Conservation (phyloP, 2,329 filamentous ascomycete species). For the Trichophaea hybrida region DNA sequence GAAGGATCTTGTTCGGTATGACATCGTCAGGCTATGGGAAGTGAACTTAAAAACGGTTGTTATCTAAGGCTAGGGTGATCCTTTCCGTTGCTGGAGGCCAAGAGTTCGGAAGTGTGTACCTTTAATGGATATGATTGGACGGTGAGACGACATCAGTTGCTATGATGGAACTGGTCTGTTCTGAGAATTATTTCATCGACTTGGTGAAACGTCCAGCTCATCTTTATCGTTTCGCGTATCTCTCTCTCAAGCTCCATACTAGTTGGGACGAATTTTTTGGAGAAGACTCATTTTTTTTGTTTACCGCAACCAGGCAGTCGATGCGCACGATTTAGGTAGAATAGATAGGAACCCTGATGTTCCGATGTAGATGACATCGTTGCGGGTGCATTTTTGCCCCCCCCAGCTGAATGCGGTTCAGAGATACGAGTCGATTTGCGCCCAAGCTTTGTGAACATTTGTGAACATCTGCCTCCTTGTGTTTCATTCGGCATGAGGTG, state of each 20-base stretch:
- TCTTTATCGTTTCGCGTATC: background rate
- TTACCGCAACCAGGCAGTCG: background rate
- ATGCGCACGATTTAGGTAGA: background rate
- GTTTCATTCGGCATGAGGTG: background rate
- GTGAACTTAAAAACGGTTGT: background rate
- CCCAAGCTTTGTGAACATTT: background rate
- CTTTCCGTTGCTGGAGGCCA: background rate
- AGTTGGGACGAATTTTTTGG: background rate
- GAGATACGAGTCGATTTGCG: background rate
- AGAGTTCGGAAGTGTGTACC: background rate
- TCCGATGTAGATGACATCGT: background rate
- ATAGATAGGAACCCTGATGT: background rate
- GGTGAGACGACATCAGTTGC: background rate
- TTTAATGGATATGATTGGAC: background rate
- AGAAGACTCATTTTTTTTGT: background rate
- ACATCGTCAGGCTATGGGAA: background rate
- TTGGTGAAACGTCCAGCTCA: background rate
- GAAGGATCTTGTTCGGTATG: background rate
- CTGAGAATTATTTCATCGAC: background rate
- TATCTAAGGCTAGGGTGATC: background rate
- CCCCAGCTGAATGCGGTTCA: background rate
- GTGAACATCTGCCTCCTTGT: background rate
- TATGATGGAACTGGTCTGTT: background rate
- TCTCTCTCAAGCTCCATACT: background rate
- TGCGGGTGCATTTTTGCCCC: background rate